Base-by-base conservation (phyloP, 2,329 filamentous ascomycete genomes). In the Beauveria sp. region DNA sequence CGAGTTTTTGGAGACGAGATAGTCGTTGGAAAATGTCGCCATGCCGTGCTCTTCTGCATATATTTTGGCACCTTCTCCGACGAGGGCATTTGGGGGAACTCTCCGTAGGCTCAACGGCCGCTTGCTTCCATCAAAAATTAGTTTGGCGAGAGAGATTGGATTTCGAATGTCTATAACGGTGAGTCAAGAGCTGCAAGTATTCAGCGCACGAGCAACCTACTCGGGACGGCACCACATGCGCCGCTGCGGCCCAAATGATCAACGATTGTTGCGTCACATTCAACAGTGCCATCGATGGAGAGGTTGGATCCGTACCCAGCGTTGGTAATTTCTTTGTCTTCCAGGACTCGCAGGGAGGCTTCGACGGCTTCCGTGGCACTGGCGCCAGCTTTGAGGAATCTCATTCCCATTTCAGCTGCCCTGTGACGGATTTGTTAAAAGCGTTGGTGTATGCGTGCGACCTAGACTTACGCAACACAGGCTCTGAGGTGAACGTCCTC, bases 271-370 rank as follows among this genome's bases (percentile, higher is more conserved):
- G 94, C 94, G 77, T 99, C 94, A 67, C 92, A 96, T 73, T 99
- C 94, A 14, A 97, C 94, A 1, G 86, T 84, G 1, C 94, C 94
- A 67, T 97, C 89, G 64, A 96, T 90, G 50, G 91, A 88, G 26
- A 99, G 79, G 69, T 99, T 99, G 75, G 94, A 99, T 52, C 96
- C 94, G 71, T 90, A 97, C 0, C 94, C 94, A 43, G 93, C 90
- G 72, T 99, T 99, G 41, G 96, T 99, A 66, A 99, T 96, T 69
- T 97, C 92, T 61, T 89, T 87, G 71, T 99, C 91, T 75, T 99
- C 94, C 20, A 99, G 84, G 22, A 91, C 80, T 66, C 88, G 90
- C 68, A 99, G 86, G 34, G 94, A 91, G 55, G 89, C 88, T 73
- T 97, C 94, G 24, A 97, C 89, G 18, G 92, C 94, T 70, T 97